Evolutionary conservation across 2,329 filamentous ascomycete species (phyloP).

Genomic region (Diaporthe sp.): DNA sequence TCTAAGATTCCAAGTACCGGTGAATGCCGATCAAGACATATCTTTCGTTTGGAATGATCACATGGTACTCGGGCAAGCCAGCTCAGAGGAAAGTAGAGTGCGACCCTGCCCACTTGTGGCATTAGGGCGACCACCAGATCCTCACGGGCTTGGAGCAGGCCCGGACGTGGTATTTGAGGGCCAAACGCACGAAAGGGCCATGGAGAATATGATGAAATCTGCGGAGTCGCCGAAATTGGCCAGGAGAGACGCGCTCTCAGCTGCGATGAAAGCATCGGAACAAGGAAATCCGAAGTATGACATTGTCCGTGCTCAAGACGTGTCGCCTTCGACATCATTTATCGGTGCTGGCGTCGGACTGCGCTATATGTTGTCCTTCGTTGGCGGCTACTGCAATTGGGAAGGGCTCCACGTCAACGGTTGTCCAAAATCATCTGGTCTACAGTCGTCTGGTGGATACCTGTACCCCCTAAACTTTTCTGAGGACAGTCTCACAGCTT

Average conservation of each 20-base stretch:
- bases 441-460: background rate
- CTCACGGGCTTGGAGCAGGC: background rate
- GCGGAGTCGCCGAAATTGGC: background rate
- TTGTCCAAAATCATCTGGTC: background rate
- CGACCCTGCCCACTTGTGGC: background rate
- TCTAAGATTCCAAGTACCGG: background rate
- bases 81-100: no score
- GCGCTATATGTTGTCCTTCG: background rate
- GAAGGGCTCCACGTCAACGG: background rate
- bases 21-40: background rate
- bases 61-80: background rate
- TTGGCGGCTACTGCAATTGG: background rate
- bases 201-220: background rate
- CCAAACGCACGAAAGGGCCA: background rate
- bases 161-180: no score
- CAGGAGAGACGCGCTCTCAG: no score
- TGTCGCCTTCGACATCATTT: background rate
- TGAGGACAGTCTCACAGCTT: rapidly evolving
- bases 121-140: background rate
- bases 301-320: background rate
- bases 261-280: background rate
- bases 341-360: background rate
- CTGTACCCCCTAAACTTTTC: background rate
- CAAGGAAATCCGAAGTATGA: background rate
- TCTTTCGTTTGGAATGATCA: conserved; percentile 16